A percentile compares a stretch with the other conserved stretches of the same genome.
Conservation (phyloP, 2,329 filamentous ascomycete species). For the Trichophyton mentagrophytes region DNA sequence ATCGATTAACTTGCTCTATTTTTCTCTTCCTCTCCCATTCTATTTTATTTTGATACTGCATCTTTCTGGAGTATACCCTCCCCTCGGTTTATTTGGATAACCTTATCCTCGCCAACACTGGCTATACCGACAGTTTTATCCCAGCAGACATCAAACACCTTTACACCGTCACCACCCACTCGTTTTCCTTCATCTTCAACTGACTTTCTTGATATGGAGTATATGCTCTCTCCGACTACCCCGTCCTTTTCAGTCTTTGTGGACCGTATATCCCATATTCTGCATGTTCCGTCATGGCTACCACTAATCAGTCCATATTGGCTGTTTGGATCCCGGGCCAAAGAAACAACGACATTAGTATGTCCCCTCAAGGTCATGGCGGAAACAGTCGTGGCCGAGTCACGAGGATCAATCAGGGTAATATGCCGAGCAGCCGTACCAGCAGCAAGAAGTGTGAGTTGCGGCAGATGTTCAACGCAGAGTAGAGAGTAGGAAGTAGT, state of each 20-base stretch:
- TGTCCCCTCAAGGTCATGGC: conserved; percentile 90
- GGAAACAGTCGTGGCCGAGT: conserved; percentile 59
- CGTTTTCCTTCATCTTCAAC: conserved; percentile 50
- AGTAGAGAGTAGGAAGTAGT: conserved; percentile 74
- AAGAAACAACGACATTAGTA: conserved; percentile 55
- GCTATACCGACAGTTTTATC: conserved; percentile 77
- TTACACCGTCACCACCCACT: conserved; percentile 66
- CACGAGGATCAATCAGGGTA: conserved; percentile 82
- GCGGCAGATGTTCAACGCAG: conserved; percentile 60
- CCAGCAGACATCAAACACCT: conserved; percentile 84
- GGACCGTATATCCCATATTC: conserved; percentile 81
- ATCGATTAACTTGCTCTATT: background rate
- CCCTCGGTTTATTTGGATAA: conserved; percentile 77
- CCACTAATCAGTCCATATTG: conserved; percentile 75
- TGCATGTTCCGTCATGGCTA: conserved; percentile 83
- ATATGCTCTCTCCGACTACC: conserved; percentile 58
- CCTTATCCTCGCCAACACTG: conserved; percentile 84
- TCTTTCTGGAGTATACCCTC: conserved; percentile 34
- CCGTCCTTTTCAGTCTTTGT: conserved; percentile 47
- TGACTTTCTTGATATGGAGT: conserved; percentile 65
- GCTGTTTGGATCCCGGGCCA: conserved; percentile 51
- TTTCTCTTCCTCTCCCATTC: background rate
- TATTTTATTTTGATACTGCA: conserved; percentile 14
- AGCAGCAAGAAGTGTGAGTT: conserved; percentile 51
- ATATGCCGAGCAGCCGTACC: conserved; percentile 80